Conservation (phyloP, 495 filamentous ascomycete genomes). For the Penicillium macrosclerotiorum region DNA sequence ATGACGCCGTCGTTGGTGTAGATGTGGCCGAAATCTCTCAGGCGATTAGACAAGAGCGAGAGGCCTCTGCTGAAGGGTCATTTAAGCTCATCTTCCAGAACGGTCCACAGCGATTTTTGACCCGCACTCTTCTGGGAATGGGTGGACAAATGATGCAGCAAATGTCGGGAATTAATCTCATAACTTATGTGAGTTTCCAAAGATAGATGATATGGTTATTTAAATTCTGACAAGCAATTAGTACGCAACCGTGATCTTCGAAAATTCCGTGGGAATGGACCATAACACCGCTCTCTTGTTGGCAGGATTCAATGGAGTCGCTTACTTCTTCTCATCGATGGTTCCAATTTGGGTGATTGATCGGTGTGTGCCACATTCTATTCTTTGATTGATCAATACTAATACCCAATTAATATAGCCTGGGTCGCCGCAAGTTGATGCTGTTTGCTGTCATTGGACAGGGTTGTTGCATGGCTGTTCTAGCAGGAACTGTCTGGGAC, state of each 20-base stretch:
- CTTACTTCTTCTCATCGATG: conserved; percentile 46
- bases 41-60: conserved; percentile 29
- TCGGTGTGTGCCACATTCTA: conserved; percentile 15
- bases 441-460: conserved; percentile 52
- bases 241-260: conserved; percentile 39
- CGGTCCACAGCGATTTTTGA: conserved; percentile 27
- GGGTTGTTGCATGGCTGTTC: conserved; percentile 43
- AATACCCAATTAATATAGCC: conserved; percentile 24
- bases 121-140: conserved; percentile 36
- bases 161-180: conserved; percentile 43
- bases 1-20: conserved; percentile 23
- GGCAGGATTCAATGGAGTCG: conserved; percentile 47
- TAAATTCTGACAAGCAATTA: conserved; percentile 4
- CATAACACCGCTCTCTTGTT: conserved; percentile 43
- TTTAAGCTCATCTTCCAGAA: conserved; percentile 39
- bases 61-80: conserved; percentile 24
- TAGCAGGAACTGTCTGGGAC: conserved; percentile 31
- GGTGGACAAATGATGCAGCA: conserved; percentile 48
- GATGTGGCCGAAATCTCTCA: conserved; percentile 31
- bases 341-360: conserved; percentile 54
- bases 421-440: conserved; percentile 47
- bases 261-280: conserved; percentile 33
- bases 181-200: conserved; percentile 35
- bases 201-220: background rate
- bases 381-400: background rate